Evolutionary conservation across 495 filamentous ascomycete genomes (phyloP), one percentile per base, ranked within the genome.

Genomic region (Neurospora sp.): DNA sequence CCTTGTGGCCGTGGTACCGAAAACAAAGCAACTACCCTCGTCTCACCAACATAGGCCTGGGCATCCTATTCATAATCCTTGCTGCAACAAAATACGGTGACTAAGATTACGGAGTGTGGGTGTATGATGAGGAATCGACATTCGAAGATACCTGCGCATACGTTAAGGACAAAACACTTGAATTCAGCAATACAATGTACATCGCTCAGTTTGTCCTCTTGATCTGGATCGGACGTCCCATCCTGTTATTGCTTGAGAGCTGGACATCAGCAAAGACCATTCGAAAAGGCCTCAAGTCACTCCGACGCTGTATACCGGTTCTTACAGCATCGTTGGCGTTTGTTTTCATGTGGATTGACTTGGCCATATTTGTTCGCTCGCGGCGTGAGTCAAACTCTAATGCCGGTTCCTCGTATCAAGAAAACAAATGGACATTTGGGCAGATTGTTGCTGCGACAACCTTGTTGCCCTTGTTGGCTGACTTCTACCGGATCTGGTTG

Each of bases 401-500:
- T 48, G 45, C 45, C 9, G 45, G 45, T 48, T 19, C 45, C 3
- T 54, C 21, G 9, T 24, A 54, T 13, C 10, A 54, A 54, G 42
- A 45, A 3, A 24, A 54, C 21, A 54, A 54, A 24, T 54, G 45
- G 45, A 24, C 45, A 0, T 54, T 54, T 54, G 45, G 45, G 45
- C 45, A 54, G 21, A 13, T 54, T 5, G 21, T 21, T 54, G n/a
- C 45, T 24, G 45, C 24, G 10, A 54, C 45, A 2, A 24, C 45
- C 9, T 5, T 54, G 45, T 24, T 54, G 10, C 45, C 45, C n/a
- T 24, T 54, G 21, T 24, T 54, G 21, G 45, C 45, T 2, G 45
- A 54, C n/a, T 21, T 54, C 45, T 54, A 54, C 81, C 45, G 45
- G 45, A 54, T 54, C 45, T 54, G 45, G 45, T 6, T 54, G 45